phyloP scores from a whole-genome alignment of 768 basidiomycete species.

The Boletus insuetus region DNA sequence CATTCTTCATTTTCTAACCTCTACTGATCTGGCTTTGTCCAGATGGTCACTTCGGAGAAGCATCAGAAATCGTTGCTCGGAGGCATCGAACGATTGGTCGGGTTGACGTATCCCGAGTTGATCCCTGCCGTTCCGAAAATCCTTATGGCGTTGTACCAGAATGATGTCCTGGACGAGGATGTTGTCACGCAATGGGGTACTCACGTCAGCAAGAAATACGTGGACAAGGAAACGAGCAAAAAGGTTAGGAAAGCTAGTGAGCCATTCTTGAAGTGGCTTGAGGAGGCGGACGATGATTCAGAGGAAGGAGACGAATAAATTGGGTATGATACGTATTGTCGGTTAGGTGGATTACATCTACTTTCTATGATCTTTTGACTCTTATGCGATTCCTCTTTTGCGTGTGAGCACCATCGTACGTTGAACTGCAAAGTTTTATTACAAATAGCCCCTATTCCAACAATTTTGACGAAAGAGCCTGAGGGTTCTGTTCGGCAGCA shows the following conservation, averaged over 20 bases:
- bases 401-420: too few species aligned
- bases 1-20: neutral
- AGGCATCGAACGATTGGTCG: constrained; percentile 86
- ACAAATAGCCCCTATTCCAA: constrained; percentile 22
- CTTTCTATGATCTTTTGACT: constrained; percentile 15
- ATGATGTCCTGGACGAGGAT: constrained; percentile 89
- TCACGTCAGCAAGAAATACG: constrained; percentile 94
- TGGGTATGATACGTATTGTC: neutral
- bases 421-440: too few species aligned
- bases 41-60: constrained; percentile 92
- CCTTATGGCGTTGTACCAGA: constrained; percentile 92
- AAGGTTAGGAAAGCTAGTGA: constrained; percentile 94
- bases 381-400: neutral
- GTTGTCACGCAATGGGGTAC: constrained; percentile 91
- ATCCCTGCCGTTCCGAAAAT: constrained; percentile 79
- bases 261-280: constrained; percentile 95
- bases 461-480: constrained; percentile 51
- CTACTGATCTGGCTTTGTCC: constrained; percentile 6
- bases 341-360: neutral
- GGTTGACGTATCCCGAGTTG: constrained; percentile 69
- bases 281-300: constrained; percentile 69
- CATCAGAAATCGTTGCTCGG: constrained; percentile 94
- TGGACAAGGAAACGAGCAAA: constrained; percentile 93
- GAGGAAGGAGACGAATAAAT: constrained; percentile 31
- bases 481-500: constrained; percentile 50